These are phyloP conservation scores for Boletus eberwhitei DNA, from an alignment of 768 basidiomycete species.

Conservation along the genomic window DNA sequence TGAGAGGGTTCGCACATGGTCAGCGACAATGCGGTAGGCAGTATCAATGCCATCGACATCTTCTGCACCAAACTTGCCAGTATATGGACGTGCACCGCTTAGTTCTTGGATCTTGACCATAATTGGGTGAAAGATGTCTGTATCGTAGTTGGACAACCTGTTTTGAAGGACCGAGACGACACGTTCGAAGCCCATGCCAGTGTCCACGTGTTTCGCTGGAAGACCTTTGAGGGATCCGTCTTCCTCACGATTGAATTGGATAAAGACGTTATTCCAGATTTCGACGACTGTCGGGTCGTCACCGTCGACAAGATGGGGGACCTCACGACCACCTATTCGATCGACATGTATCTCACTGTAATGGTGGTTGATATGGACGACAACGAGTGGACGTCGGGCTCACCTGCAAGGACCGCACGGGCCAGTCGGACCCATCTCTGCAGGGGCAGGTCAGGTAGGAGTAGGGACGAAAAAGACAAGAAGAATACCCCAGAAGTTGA, in stretches of 20 bases:
- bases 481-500: constrained; percentile 95
- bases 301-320: constrained; percentile 86
- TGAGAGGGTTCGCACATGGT: constrained; percentile 93
- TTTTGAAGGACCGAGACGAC: constrained; percentile 92
- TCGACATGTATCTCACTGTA: constrained; percentile 93
- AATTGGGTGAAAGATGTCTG: constrained; percentile 89
- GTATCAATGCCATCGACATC: constrained; percentile 95
- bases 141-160: constrained; percentile 94
- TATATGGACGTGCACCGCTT: constrained; percentile 83
- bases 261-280: constrained; percentile 99
- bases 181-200: constrained; percentile 99
- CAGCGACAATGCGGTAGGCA: constrained; percentile 95
- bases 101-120: constrained; percentile 85
- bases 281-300: constrained; percentile 97
- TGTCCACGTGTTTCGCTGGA: constrained; percentile 95
- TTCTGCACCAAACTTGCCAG: constrained; percentile 92
- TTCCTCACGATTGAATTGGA: constrained; percentile 95
- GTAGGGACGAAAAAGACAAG: not conserved
- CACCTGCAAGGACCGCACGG: constrained; percentile 97
- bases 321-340: constrained; percentile 96
- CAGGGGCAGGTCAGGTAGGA: constrained; percentile 3
- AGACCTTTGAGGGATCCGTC: constrained; percentile 77
- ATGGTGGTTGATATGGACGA: constrained; percentile 1
- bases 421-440: constrained; percentile 98
- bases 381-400: constrained; percentile 2